Conservation (phyloP, 2,329 filamentous ascomycete genomes). For the Trichoderma sp. region DNA sequence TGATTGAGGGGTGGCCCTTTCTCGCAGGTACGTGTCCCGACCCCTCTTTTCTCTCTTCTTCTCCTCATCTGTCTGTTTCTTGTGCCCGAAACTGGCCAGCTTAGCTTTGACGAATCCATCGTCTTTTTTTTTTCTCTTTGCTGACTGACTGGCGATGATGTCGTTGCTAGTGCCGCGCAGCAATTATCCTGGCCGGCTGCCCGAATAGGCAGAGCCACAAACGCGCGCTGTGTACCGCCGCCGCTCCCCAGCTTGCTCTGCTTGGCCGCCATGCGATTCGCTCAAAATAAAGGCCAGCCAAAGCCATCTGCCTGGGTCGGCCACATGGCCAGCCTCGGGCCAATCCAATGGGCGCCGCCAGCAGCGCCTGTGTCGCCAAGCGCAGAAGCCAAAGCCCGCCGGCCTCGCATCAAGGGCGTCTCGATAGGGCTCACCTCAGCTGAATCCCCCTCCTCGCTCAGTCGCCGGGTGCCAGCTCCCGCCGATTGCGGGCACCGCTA, state of each 20-base stretch:
- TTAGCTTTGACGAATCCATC: constrained; percentile 4
- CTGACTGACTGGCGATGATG: constrained; percentile 6
- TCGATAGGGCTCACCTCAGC: constrained; percentile 47
- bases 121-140: neutral
- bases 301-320: constrained; percentile 4
- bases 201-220: constrained; percentile 12
- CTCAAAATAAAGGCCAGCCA: neutral
- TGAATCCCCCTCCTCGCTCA: constrained; percentile 33
- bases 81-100: constrained; percentile 17
- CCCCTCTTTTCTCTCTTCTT: constrained; percentile 17
- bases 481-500: constrained; percentile 29
- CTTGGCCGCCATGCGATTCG: neutral
- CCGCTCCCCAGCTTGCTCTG: too few relatives aligned
- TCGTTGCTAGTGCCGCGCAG: constrained; percentile 1
- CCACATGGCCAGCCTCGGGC: constrained; percentile 28
- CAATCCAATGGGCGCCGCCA: constrained; percentile 41
- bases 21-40: neutral
- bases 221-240: neutral
- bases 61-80: constrained; percentile 13
- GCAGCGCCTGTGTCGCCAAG: constrained; percentile 30
- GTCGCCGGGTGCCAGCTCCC: constrained; percentile 26
- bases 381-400: constrained; percentile 38
- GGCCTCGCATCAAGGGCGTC: constrained; percentile 24
- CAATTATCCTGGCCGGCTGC: constrained; percentile 3
- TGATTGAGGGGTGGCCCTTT: neutral